Evolutionary conservation across 306 rosid genomes (phyloP).

Genomic region (Herpetospermum pedunculosum): DNA sequence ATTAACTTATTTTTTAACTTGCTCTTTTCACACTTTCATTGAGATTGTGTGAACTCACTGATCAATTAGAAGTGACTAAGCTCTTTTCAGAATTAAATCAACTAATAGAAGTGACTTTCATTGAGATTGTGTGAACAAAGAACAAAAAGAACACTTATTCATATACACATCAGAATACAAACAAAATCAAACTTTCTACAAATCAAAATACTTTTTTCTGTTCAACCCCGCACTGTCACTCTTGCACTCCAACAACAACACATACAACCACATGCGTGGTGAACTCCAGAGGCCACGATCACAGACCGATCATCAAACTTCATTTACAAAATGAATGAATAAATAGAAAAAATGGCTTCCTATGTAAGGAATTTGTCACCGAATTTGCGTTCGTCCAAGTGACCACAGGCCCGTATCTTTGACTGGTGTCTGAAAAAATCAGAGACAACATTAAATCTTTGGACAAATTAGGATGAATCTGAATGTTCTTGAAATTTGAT

Average conservation of each 20-base stretch:
- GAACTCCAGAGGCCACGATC: neutral
- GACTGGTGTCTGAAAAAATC: conserved; percentile 52
- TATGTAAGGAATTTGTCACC: conserved; percentile 14
- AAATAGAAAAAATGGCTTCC: neutral
- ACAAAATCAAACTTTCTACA: neutral
- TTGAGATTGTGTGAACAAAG: neutral
- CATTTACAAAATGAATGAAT: conserved; percentile 13
- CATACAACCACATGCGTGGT: neutral
- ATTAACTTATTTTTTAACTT: neutral
- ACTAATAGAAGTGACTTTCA: neutral
- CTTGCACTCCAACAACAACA: neutral
- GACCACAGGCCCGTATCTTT: conserved; percentile 93
- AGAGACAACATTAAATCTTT: neutral
- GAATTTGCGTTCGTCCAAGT: conserved; percentile 69
- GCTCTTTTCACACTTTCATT: too few relatives aligned
- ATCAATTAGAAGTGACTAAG: too few relatives aligned
- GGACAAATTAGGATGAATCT: neutral
- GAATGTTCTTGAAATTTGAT: neutral
- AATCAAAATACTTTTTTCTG: neutral
- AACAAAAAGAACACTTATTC: neutral
- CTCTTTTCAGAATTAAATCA: neutral
- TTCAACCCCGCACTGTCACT: neutral
- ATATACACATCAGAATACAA: neutral
- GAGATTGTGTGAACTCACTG: neutral
- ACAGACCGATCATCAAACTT: neutral